Percentiles rank a stretch among this genome's conserved stretches.
These are phyloP conservation scores for Stropharia rugosoannulata DNA, from an alignment of 768 basidiomycete genomes.

Conservation along the genomic window DNA sequence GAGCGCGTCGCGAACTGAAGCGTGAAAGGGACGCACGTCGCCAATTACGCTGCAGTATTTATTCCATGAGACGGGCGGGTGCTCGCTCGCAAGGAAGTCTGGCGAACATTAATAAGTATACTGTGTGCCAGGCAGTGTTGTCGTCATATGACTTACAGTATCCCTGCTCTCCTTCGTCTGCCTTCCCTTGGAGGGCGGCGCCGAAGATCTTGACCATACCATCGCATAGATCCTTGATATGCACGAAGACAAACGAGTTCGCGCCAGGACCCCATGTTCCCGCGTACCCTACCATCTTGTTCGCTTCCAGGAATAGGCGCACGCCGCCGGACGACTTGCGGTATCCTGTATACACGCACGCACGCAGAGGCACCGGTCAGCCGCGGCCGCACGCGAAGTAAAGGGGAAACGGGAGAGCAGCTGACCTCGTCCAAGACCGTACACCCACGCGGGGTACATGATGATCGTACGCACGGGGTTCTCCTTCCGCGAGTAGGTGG, in stretches of 20 bases:
- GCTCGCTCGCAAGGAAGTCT: constrained; percentile 35
- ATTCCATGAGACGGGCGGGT: constrained; percentile 25
- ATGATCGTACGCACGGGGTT: constrained; percentile 44
- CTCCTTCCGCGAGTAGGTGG: constrained; percentile 37
- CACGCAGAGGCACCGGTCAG: background rate
- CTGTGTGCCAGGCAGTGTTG: background rate
- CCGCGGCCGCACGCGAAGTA: background rate
- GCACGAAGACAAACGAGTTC: constrained; percentile 36
- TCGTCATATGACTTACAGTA: constrained; percentile 29
- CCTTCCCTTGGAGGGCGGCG: constrained; percentile 37
- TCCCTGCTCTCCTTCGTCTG: constrained; percentile 40
- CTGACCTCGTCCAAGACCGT: constrained; percentile 40
- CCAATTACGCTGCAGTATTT: constrained; percentile 34
- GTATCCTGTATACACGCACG: constrained; percentile 23
- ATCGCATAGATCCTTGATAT: constrained; percentile 38
- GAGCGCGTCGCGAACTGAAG: background rate
- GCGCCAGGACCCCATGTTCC: constrained; percentile 44
- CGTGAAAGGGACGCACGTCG: constrained; percentile 25
- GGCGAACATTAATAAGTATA: background rate
- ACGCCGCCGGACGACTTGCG: constrained; percentile 36
- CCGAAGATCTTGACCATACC: constrained; percentile 35
- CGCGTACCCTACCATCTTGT: constrained; percentile 28
- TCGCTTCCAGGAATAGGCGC: constrained; percentile 33
- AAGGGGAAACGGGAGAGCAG: background rate
- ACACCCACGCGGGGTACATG: constrained; percentile 40